Conservation (phyloP, 2,329 filamentous ascomycete species). For the Xylaria polymorpha region DNA sequence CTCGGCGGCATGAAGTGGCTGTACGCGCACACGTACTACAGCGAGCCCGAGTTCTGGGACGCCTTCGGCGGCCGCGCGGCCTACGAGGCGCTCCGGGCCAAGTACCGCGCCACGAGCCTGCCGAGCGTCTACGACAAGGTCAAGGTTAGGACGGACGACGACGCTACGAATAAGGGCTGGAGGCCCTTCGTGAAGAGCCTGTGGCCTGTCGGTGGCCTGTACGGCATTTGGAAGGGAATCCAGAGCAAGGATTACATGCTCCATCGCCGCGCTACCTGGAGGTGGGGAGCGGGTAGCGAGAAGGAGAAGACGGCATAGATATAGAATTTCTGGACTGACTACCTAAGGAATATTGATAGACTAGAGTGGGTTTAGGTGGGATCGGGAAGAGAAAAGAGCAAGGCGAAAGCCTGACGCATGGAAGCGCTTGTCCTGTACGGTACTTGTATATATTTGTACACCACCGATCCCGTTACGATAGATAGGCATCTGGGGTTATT, state of each 20-base stretch:
- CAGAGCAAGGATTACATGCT: constrained; percentile 66
- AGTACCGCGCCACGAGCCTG: constrained; percentile 71
- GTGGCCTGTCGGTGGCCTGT: constrained; percentile 69
- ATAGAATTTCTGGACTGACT: not conserved
- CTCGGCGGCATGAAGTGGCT: constrained; percentile 87
- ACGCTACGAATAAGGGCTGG: constrained; percentile 53
- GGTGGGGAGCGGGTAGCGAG: constrained; percentile 55
- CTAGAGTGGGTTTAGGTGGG: not conserved
- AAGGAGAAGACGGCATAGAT: constrained; percentile 43
- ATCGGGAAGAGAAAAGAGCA: not conserved
- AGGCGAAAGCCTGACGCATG: not conserved
- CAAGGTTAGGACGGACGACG: constrained; percentile 61
- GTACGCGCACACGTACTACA: constrained; percentile 87
- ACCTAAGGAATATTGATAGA: not conserved
- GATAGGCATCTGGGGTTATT: not conserved
- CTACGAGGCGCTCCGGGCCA: constrained; percentile 71
- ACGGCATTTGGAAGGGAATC: constrained; percentile 70
- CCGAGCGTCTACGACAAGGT: constrained; percentile 80
- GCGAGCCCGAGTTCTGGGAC: constrained; percentile 75
- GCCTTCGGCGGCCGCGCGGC: constrained; percentile 67
- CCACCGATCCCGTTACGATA: not conserved
- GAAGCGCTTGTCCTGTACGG: not conserved
- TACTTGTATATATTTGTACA: constrained; percentile 26
- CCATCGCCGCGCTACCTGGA: constrained; percentile 65
- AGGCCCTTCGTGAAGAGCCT: constrained; percentile 59